Base-by-base conservation (phyloP, 108 stramenopile genomes). In the Fragilariopsis cylindrus region DNA sequence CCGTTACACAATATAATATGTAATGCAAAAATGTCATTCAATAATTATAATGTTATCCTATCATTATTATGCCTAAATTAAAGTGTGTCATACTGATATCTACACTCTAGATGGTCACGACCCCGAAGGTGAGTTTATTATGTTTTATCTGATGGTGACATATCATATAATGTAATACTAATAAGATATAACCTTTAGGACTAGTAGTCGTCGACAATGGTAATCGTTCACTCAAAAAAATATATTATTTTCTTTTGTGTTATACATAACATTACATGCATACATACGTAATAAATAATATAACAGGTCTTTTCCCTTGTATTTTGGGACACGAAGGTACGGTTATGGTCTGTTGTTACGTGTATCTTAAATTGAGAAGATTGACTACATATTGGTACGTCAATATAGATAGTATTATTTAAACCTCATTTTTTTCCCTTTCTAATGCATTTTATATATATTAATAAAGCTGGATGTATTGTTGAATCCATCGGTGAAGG, bases 401-500 rank as follows among this genome's bases (percentile, higher is more conserved):
- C 30, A 30, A 30, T 30, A 30, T 30, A 30, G 30, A 30, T 30
- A 30, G 30, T 30, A 30, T 30, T 30, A 30, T 30, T 1, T 30
- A 30, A 2, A 30, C 1, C 30, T 30, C 30, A 30, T 30, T 30
- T 30, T 30, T 1, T 30, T 30, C 1, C 30, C 30, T 30, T 30
- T 30, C 30, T 30, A 30, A 30, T 30, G 30, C 30, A 30, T 30
- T 30, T 30, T 30, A 30, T 30, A 30, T 30, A 30, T 30, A 30
- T 30, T 30, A 30, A 30, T 30, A 30, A 30, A 65, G 89, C 89
- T 21, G 89, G 86, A 47, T 83, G 84, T 65, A 81, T 96, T 52
- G 93, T 96, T 6, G 96, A 96, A 82, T 84, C 84, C 4, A 88
- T 96, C 8, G 96, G 96, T 15, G 87, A 87, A 47, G 96, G 96